These are phyloP conservation scores for Pleurotus platypus DNA, from an alignment of 768 basidiomycete genomes.

Conservation along the genomic window DNA sequence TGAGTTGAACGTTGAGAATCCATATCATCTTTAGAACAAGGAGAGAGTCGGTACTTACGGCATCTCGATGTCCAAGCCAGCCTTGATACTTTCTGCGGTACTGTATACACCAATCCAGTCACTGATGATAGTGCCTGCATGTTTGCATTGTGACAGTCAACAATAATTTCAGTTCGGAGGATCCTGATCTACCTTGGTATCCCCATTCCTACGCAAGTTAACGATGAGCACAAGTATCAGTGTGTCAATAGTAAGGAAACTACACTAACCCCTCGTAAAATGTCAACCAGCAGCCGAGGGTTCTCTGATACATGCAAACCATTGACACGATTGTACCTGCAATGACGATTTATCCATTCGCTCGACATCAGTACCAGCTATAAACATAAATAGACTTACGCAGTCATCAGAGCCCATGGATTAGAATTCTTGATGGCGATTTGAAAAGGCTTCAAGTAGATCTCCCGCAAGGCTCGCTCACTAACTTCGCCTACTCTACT, in stretches of 20 bases:
- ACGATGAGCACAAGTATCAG: background rate
- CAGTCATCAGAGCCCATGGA: constrained; percentile 60
- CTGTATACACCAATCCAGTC: constrained; percentile 55
- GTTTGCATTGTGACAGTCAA: background rate
- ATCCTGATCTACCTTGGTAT: constrained; percentile 34
- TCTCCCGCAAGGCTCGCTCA: constrained; percentile 57
- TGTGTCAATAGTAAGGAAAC: background rate
- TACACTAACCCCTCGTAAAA: constrained; percentile 41
- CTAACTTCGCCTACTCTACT: constrained; percentile 37
- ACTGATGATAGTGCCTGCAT: constrained; percentile 49
- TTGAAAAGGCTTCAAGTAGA: constrained; percentile 63
- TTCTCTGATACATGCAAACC: constrained; percentile 59
- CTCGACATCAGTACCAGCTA: background rate
- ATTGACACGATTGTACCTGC: constrained; percentile 46
- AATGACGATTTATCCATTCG: background rate
- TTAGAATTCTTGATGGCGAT: constrained; percentile 52
- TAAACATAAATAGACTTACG: constrained; percentile 27
- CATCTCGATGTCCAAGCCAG: constrained; percentile 66
- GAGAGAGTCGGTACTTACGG: constrained; percentile 25
- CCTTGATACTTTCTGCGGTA: constrained; percentile 48
- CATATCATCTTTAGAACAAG: too few species aligned
- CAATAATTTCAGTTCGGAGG: background rate
- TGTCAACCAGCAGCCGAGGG: constrained; percentile 42
- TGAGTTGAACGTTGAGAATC: too few species aligned
- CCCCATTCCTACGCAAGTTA: constrained; percentile 50